Base-by-base conservation (phyloP, 352 stramenopile genomes). In the Globisporangium canariense region DNA sequence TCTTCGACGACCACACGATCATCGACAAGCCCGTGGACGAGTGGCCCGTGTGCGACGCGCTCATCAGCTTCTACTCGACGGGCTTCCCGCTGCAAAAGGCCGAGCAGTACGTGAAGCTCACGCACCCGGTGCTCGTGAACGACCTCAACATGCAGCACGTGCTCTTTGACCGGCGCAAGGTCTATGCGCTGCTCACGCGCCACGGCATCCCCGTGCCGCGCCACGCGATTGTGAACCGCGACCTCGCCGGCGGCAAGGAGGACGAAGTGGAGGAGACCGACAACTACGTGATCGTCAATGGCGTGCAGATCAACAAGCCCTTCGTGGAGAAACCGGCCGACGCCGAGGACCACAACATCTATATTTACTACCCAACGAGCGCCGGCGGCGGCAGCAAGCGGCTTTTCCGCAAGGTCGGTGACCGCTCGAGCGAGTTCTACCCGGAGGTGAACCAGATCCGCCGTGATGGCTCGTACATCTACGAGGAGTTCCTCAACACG, bases 241-340 rank as follows among this genome's bases (percentile, higher is more conserved):
- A 99, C 78, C 78, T 93, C 30, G 91, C 95, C 7, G 81, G 57
- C 6, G 82, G 58, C 63, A 72, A 69, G 32, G 74, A 83, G 49
- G 83, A 90, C 58, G 86, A 87, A 7, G 68, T 95, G 11, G 79
- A 89, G 34, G 86, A 95, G 49, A 69, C 78, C 40, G 87, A 93
- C 63, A 93, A 95, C 57, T 93, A 93, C 66, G 85, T 95, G 10
- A 75, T 86, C 30, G 77, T 99, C 47, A 98, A 99, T 71, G 97
- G 96, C 34, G 87, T 98, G 38, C 86, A 83, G 51, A 98, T 99
- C 62, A 92, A 99, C 74, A 99, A 99, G 75, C 98, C 97, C 2
- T 99, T 99, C 67, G 98, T 99, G 0, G 98, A 99, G 77, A 99
- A 99, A 78, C 98, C 98, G 0, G 96, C 98, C 1, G 86, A 99